Evolutionary conservation across 2,329 filamentous ascomycete genomes (phyloP).

Genomic region (Fusarium albosuccineum): DNA sequence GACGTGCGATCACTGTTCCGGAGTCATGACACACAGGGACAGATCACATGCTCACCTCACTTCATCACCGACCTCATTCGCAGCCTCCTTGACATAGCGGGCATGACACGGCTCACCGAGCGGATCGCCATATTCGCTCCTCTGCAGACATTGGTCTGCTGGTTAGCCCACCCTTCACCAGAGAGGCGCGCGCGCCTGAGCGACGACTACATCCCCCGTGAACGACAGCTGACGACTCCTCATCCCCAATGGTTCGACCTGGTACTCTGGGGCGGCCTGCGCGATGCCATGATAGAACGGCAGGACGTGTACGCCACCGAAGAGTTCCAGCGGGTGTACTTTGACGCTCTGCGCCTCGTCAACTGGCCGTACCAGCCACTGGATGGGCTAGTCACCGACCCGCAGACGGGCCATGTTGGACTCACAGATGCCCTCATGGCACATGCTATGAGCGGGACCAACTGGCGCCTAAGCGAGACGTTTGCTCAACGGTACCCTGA

Average conservation of each 20-base stretch:
- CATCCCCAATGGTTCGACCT: constrained; percentile 52
- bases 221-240: constrained; percentile 45
- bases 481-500: constrained; percentile 39
- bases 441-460: constrained; percentile 37
- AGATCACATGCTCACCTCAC: constrained; percentile 44
- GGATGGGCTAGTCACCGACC: constrained; percentile 35
- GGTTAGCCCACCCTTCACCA: constrained; percentile 50
- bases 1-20: constrained; percentile 52
- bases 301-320: constrained; percentile 54
- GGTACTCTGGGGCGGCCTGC: constrained; percentile 50
- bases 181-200: constrained; percentile 45
- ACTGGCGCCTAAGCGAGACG: constrained; percentile 30
- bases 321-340: constrained; percentile 54
- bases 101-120: constrained; percentile 48
- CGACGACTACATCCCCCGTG: constrained; percentile 42
- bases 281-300: constrained; percentile 51
- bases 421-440: constrained; percentile 36
- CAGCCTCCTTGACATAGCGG: constrained; percentile 48
- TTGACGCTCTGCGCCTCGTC: constrained; percentile 48
- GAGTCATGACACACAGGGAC: constrained; percentile 38
- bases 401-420: constrained; percentile 37
- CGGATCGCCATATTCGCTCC: constrained; percentile 51
- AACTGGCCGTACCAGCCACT: constrained; percentile 51
- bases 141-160: constrained; percentile 47
- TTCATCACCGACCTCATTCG: constrained; percentile 49